A percentile compares a stretch with the other conserved stretches of the same genome.
Evolutionary conservation across 208 protist species (phyloP).

Genomic region (Acanthamoeba lenticulata): DNA sequence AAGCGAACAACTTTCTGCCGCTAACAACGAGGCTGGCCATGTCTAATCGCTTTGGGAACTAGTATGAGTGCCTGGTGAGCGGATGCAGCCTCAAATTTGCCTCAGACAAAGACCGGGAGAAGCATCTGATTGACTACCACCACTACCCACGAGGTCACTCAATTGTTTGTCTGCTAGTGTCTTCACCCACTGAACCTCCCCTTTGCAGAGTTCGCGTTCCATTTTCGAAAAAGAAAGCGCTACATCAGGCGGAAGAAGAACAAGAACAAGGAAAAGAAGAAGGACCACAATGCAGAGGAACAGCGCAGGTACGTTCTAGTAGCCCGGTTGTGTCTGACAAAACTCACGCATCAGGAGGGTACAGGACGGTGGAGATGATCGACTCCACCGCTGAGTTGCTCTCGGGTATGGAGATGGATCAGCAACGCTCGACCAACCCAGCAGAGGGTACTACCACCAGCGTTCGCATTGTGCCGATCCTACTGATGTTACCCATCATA

Average conservation of each 20-base stretch:
- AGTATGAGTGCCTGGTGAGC: slow-evolving; percentile 55
- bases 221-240: background rate
- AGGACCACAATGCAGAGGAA: background rate
- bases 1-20: too few species aligned
- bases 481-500: too few species aligned
- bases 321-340: background rate
- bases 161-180: background rate
- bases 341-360: background rate
- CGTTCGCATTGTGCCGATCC: too few species aligned
- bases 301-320: background rate
- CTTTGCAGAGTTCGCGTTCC: background rate
- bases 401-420: background rate
- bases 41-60: too few species aligned
- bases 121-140: slow-evolving; percentile 18
- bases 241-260: background rate
- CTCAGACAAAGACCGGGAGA: slow-evolving; percentile 16
- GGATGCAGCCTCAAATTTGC: background rate
- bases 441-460: too few species aligned
- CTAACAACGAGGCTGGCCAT: too few species aligned
- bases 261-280: background rate
- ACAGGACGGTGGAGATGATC: slow-evolving; percentile 32
- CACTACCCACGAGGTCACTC: slow-evolving; percentile 11
- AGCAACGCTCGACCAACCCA: too few species aligned
- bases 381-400: background rate
- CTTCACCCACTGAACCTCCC: background rate